Evolutionary conservation across 2,329 filamentous ascomycete species (phyloP).

Genomic region (Zasmidium angulare): DNA sequence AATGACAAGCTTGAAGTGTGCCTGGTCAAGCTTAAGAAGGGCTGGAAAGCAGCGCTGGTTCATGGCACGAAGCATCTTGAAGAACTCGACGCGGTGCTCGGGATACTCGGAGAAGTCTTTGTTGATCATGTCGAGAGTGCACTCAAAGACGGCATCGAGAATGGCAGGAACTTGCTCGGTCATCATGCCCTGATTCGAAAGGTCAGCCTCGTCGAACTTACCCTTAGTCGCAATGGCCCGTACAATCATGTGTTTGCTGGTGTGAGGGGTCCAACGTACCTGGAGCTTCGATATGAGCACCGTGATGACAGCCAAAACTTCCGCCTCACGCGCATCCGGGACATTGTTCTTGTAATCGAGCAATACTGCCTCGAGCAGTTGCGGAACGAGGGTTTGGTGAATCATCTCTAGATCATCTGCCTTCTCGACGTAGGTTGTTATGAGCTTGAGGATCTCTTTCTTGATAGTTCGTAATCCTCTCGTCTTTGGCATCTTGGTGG

Average conservation of each 20-base stretch:
- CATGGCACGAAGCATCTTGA: conserved; percentile 92
- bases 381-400: conserved; percentile 90
- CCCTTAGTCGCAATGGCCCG: conserved; percentile 22
- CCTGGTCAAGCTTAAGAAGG: conserved; percentile 87
- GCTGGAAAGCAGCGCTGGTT: conserved; percentile 97
- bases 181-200: conserved; percentile 71
- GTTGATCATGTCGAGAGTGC: conserved; percentile 99
- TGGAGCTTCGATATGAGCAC: conserved; percentile 95
- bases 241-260: conserved; percentile 52
- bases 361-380: conserved; percentile 87
- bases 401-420: conserved; percentile 94
- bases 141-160: conserved; percentile 98
- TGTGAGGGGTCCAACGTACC: conserved; percentile 66
- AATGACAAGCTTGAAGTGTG: conserved; percentile 99
- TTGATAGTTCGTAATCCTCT: conserved; percentile 95
- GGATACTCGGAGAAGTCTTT: conserved; percentile 99
- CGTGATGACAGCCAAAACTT: conserved; percentile 96
- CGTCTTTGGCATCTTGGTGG: conserved; percentile 96
- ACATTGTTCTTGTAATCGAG: conserved; percentile 98
- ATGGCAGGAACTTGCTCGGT: conserved; percentile 96
- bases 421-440: conserved; percentile 97
- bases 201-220: conserved; percentile 30
- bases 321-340: conserved; percentile 89
- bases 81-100: conserved; percentile 98
- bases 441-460: conserved; percentile 97